Evolutionary conservation across 768 basidiomycete species (phyloP), one percentile per base, ranked within the genome.

Genomic region (Tulasnella sp.): DNA sequence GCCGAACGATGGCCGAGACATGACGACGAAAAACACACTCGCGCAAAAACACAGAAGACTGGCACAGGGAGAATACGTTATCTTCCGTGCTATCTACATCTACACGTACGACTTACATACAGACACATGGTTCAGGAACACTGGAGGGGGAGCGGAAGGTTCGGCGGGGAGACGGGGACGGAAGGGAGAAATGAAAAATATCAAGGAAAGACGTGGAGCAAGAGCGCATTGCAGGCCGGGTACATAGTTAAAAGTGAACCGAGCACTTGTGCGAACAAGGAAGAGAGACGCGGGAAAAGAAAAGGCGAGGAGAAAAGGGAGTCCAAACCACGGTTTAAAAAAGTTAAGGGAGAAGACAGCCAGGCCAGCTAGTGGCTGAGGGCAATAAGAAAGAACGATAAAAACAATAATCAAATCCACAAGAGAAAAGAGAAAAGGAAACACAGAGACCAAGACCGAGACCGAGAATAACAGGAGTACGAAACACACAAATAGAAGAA

Each of bases 331-430:
- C 31, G 31, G 22, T 45, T 42, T 8, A 42, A 42, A 29, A 58
- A 58, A 58, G 54, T 58, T 58, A 34, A 25, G 58, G 11, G 15
- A 64, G 12, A 64, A 64, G 58, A 64, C 58, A 34, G 58, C 58
- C 58, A 64, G 58, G 58, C 58, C 58, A 64, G 58, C 58, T 64
- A 64, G 58, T 64, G 58, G 58, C 58, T 64, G 58, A 64, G 58
- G 58, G 58, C 58, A 64, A 64, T 64, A 64, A 64, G 58, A 64
- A 64, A 64, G 58, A 49, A n/a, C 49, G 49, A 64, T 64, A 64
- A 64, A 64, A 64, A 64, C 58, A 64, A 64, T 64, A 64, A 64
- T 64, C 58, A 64, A 49, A 64, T 64, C 58, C 58, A 64, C 58
- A 64, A 42, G 58, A 34, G 58, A 64, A 64, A 64, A 14, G 9